Evolutionary conservation across 306 rosid species (phyloP).

Genomic region (Prunus mira): DNA sequence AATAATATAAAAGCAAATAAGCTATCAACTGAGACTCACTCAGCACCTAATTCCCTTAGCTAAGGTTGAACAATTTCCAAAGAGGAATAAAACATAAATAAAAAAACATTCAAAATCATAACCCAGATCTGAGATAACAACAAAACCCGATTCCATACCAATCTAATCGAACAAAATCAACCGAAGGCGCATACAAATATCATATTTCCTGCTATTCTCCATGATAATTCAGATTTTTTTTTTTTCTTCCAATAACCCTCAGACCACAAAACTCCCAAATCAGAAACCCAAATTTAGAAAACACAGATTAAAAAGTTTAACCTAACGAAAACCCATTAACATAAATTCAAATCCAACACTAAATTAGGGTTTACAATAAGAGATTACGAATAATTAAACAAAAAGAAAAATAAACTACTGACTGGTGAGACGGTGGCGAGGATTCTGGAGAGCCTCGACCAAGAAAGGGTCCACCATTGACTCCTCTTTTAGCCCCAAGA

Average conservation of each 20-base stretch:
- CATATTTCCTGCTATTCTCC: no score
- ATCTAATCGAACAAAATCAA: conserved; percentile 11
- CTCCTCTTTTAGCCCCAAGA: conserved; percentile 44
- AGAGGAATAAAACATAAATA: neutral
- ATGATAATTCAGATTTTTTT: no score
- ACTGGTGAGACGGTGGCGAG: conserved; percentile 90
- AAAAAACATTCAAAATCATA: neutral
- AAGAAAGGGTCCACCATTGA: conserved; percentile 84
- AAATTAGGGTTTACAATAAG: neutral
- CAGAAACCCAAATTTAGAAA: conserved; percentile 7
- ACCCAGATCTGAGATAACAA: neutral
- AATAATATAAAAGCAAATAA: neutral
- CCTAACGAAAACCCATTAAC: neutral
- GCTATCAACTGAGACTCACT: neutral
- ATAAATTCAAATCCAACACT: neutral
- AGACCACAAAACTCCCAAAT: conserved; percentile 6
- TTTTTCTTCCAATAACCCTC: neutral
- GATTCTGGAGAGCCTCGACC: conserved; percentile 91
- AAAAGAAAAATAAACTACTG: conserved; percentile 10
- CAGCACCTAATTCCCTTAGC: neutral
- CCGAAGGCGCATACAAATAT: neutral
- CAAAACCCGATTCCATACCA: neutral
- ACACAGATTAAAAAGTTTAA: neutral
- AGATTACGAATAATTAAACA: neutral
- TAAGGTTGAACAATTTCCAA: neutral